phyloP scores from a whole-genome alignment of 257 asterid species.

The Lycium barbarum region DNA sequence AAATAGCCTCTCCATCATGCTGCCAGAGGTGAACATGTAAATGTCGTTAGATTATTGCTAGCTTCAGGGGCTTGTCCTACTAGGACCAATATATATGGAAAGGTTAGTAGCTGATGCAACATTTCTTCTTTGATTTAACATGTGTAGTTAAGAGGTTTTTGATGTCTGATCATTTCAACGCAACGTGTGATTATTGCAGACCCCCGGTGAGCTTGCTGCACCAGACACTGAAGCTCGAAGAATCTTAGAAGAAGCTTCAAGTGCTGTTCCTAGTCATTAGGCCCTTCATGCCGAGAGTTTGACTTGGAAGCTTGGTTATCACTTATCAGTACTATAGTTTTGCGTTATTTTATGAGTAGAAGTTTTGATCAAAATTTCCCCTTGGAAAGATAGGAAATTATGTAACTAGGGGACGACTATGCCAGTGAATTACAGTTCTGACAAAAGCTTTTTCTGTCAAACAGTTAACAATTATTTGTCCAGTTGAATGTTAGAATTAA shows the following conservation, averaged over 20 bases:
- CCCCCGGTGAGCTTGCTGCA: constrained; percentile 75
- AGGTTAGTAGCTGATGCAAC: constrained; percentile 48
- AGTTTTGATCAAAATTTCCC: neutral
- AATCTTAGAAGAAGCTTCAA: constrained; percentile 58
- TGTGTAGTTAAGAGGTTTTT: neutral
- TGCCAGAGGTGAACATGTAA: constrained; percentile 76
- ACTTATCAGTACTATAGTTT: neutral
- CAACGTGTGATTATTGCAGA: constrained; percentile 48
- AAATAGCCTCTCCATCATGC: constrained; percentile 90
- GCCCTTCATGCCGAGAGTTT: constrained; percentile 5
- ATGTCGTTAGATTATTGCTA: constrained; percentile 59
- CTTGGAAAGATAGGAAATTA: neutral
- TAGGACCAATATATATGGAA: constrained; percentile 57
- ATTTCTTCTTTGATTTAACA: neutral
- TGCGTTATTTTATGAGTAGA: neutral
- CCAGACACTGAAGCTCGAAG: constrained; percentile 64
- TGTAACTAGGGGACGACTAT: neutral
- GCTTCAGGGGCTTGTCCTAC: constrained; percentile 71
- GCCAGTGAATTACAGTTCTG: neutral
- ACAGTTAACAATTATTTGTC: neutral
- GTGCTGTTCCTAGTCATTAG: constrained; percentile 38
- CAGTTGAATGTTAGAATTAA: neutral
- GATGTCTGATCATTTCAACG: neutral
- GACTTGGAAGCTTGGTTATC: neutral
- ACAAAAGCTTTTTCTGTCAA: neutral